Conservation (phyloP, 257 asterid species). For the Solanum bulbocastanum region DNA sequence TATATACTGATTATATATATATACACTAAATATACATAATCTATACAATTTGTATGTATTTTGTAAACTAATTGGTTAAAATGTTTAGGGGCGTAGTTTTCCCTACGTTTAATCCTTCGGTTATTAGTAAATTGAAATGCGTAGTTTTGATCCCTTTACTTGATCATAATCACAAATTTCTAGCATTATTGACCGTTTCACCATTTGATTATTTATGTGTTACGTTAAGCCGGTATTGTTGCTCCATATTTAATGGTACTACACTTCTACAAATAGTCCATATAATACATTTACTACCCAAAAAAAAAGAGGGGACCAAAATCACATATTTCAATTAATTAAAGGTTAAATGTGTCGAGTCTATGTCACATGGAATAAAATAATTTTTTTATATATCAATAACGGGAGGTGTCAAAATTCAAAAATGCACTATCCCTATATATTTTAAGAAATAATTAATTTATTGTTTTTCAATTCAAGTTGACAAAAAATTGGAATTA, state of each 20-base stretch:
- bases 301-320: not conserved
- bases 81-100: not conserved
- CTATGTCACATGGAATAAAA: not conserved
- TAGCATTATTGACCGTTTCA: not conserved
- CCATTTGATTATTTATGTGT: not conserved
- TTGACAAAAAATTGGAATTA: not conserved
- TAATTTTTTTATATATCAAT: not conserved
- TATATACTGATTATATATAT: not conserved
- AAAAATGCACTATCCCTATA: not conserved
- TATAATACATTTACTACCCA: not conserved
- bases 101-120: not conserved
- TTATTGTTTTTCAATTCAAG: not conserved
- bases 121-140: not conserved
- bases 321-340: not conserved
- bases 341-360: not conserved
- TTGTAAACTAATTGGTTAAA: not conserved
- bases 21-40: too few species aligned
- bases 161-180: not conserved
- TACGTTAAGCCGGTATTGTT: not conserved
- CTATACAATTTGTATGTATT: not conserved
- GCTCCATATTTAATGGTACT: not conserved
- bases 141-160: not conserved
- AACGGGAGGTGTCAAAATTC: too few species aligned
- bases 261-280: not conserved
- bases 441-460: not conserved